Conservation (phyloP, 164 flowering plant species). For the Umbellularia californica region DNA sequence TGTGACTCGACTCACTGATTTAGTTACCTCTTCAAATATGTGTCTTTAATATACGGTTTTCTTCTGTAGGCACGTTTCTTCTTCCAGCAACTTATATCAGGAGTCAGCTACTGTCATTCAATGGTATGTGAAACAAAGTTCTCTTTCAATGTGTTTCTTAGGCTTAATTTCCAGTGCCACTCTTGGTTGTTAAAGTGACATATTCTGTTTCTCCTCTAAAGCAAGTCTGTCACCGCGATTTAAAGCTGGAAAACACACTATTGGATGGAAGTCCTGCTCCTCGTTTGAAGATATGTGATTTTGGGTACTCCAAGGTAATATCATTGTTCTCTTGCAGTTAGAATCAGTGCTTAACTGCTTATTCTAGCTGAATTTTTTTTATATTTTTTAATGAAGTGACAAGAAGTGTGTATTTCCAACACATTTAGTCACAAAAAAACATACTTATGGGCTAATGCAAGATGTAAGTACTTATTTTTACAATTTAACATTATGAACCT, state of each 20-base stretch:
- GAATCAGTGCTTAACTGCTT: background rate
- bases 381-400: background rate
- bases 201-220: conserved; percentile 18
- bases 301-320: conserved; percentile 91
- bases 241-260: conserved; percentile 86
- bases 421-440: background rate
- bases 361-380: background rate
- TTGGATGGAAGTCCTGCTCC: conserved; percentile 94
- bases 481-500: background rate
- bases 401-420: background rate
- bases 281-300: conserved; percentile 87
- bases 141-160: conserved; percentile 6
- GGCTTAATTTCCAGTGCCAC: background rate
- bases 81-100: conserved; percentile 91
- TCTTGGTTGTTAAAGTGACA: background rate
- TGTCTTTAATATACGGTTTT: background rate
- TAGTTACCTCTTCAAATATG: background rate
- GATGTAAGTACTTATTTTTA: background rate
- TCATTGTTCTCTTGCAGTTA: background rate
- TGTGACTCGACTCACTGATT: background rate
- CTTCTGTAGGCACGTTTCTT: conserved; percentile 76
- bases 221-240: conserved; percentile 95
- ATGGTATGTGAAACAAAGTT: conserved; percentile 43
- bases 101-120: conserved; percentile 86
- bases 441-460: background rate